Conservation (phyloP, 352 stramenopile species). For the Phytophthora podocarpi region DNA sequence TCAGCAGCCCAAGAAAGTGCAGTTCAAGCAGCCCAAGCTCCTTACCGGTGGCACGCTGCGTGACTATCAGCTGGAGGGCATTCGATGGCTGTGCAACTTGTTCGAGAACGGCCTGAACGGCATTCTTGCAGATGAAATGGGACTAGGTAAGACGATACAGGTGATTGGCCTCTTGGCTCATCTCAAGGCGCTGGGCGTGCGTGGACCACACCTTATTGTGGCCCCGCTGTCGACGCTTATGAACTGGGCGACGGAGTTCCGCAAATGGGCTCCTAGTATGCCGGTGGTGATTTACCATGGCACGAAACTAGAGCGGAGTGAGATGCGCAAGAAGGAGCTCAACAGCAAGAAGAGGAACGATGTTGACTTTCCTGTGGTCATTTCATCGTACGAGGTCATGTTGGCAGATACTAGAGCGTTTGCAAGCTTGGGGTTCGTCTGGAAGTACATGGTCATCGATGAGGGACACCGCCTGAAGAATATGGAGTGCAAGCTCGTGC, state of each 20-base stretch:
- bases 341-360: slow-evolving; percentile 59
- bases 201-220: slow-evolving; percentile 97
- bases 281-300: slow-evolving; percentile 99
- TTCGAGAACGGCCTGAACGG: slow-evolving; percentile 98
- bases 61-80: slow-evolving; percentile 96
- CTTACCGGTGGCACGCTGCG: slow-evolving; percentile 87
- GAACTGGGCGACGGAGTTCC: slow-evolving; percentile 97
- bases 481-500: slow-evolving; percentile 95
- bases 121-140: slow-evolving; percentile 90
- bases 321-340: slow-evolving; percentile 57
- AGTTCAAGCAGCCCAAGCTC: slow-evolving; percentile 76
- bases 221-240: slow-evolving; percentile 97
- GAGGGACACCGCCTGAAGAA: slow-evolving; percentile 99
- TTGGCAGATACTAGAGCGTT: slow-evolving; percentile 74
- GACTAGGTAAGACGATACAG: slow-evolving; percentile 93
- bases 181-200: slow-evolving; percentile 89
- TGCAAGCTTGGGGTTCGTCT: slow-evolving; percentile 64
- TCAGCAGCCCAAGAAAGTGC: slow-evolving; percentile 37
- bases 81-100: slow-evolving; percentile 97
- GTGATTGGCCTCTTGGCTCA: slow-evolving; percentile 94
- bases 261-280: slow-evolving; percentile 85
- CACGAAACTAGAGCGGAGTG: slow-evolving; percentile 49
- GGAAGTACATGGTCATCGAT: slow-evolving; percentile 98
- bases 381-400: slow-evolving; percentile 91
- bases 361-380: slow-evolving; percentile 82